Evolutionary conservation across 495 filamentous ascomycete species (phyloP).

Genomic region (Penicillium fimorum): DNA sequence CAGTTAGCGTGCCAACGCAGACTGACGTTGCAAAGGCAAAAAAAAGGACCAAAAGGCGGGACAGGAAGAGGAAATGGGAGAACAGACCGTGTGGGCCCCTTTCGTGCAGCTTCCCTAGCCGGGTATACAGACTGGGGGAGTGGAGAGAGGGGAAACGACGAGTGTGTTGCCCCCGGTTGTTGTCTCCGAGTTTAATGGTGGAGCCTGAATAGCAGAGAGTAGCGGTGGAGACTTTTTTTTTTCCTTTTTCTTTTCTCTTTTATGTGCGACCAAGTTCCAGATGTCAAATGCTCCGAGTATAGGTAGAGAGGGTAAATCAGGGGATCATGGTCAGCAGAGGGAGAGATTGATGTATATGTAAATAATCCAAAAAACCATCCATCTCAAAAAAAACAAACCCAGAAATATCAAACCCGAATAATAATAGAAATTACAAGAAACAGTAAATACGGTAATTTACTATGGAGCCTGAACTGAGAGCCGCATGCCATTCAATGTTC

Average conservation of each 20-base stretch:
- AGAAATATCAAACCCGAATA: neutral
- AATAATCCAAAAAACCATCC: neutral
- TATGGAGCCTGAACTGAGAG: slow-evolving; percentile 1
- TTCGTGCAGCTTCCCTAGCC: slow-evolving; percentile 25
- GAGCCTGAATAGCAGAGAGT: slow-evolving; percentile 12
- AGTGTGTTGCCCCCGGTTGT: slow-evolving; percentile 15
- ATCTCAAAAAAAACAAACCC: neutral
- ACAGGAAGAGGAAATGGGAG: slow-evolving; percentile 4
- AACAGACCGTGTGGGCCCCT: slow-evolving; percentile 9
- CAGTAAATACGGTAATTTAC: neutral
- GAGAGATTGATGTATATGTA: neutral
- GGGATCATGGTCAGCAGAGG: neutral
- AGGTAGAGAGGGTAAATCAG: neutral
- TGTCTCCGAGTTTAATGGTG: slow-evolving; percentile 22
- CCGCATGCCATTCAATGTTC: neutral
- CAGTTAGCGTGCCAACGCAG: neutral
- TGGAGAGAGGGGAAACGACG: neutral
- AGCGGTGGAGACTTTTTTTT: slow-evolving; percentile 8
- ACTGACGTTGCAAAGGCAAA: neutral
- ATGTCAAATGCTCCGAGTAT: slow-evolving; percentile 11
- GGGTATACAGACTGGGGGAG: slow-evolving; percentile 17
- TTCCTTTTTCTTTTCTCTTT: slow-evolving; percentile 7
- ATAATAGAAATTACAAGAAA: neutral
- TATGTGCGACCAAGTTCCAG: slow-evolving; percentile 14
- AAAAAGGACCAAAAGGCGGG: neutral